Percentiles rank a stretch among this genome's conserved stretches.
Evolutionary conservation across 2,329 filamentous ascomycete species (phyloP).

Genomic region (Xylaria digitata): DNA sequence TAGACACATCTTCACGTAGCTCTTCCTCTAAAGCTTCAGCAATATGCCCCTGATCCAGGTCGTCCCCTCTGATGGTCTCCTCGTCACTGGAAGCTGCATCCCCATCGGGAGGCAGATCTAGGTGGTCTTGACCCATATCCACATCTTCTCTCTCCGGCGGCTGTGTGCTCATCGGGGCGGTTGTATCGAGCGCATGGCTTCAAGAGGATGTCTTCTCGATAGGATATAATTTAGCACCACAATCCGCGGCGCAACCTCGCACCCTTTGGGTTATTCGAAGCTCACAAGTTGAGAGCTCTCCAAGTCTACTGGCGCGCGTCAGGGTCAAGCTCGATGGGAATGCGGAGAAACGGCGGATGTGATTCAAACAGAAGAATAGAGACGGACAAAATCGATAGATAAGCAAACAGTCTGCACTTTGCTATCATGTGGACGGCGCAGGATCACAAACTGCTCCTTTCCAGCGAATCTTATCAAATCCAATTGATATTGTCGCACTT

Average conservation of each 20-base stretch:
- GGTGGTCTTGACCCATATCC: conserved; percentile 55
- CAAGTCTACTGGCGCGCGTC: conserved; percentile 19
- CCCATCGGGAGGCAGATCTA: conserved; percentile 57
- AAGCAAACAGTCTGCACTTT: background rate
- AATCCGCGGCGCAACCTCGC: conserved; percentile 16
- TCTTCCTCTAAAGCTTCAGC: conserved; percentile 54
- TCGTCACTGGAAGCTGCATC: conserved; percentile 57
- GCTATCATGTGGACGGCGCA: background rate
- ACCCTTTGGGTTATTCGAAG: conserved; percentile 11
- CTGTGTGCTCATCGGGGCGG: conserved; percentile 47
- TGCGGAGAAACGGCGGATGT: background rate
- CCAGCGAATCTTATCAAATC: conserved; percentile 17
- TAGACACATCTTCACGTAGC: conserved; percentile 42
- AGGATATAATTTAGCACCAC: background rate
- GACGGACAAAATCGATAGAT: background rate
- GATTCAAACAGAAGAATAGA: no score
- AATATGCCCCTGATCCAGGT: conserved; percentile 52
- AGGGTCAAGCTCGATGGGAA: conserved; percentile 16
- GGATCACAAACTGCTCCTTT: conserved; percentile 11
- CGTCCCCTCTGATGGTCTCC: conserved; percentile 56
- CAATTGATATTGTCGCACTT: conserved; percentile 32
- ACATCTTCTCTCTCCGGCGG: conserved; percentile 57
- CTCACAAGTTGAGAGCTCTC: conserved; percentile 2
- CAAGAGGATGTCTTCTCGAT: conserved; percentile 22
- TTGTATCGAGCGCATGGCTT: conserved; percentile 47